Conservation (phyloP, 768 basidiomycete species). For the Boletellus ananiceps region DNA sequence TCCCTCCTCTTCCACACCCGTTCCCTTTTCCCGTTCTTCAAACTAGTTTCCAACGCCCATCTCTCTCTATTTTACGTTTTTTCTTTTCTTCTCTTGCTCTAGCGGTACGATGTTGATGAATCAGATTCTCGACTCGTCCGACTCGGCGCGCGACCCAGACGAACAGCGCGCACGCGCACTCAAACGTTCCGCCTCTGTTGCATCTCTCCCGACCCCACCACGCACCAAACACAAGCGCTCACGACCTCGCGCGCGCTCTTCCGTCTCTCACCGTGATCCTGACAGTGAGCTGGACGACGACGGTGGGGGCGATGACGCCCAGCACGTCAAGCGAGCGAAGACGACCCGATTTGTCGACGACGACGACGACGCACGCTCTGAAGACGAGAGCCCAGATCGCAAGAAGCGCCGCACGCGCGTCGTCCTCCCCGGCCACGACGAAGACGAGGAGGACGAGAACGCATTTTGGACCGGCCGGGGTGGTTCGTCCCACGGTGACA, state of each 20-base stretch:
- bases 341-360: conserved; percentile 6
- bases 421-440: conserved; percentile 37
- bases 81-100: not conserved
- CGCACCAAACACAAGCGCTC: conserved; percentile 50
- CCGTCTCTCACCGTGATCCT: conserved; percentile 44
- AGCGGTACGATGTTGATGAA: conserved; percentile 27
- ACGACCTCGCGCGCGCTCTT: conserved; percentile 39
- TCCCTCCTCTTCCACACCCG: conserved; percentile 15
- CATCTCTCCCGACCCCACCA: conserved; percentile 65
- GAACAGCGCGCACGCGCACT: conserved; percentile 33
- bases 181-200: conserved; percentile 61
- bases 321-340: conserved; percentile 15
- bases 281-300: conserved; percentile 31
- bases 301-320: conserved; percentile 8
- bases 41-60: not conserved
- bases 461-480: conserved; percentile 25
- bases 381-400: conserved; percentile 15
- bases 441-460: conserved; percentile 51
- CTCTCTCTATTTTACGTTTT: not conserved
- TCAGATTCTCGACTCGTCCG: conserved; percentile 33
- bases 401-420: conserved; percentile 40
- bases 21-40: conserved; percentile 8
- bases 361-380: conserved; percentile 18
- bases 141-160: conserved; percentile 12
- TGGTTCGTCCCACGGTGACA: conserved; percentile 9